A percentile compares a stretch with the other conserved stretches of the same genome.
These are phyloP conservation scores for Rhytidiadelphus loreus DNA, from an alignment of 225 moss, liverwort and hornwort genomes.

Conservation along the genomic window DNA sequence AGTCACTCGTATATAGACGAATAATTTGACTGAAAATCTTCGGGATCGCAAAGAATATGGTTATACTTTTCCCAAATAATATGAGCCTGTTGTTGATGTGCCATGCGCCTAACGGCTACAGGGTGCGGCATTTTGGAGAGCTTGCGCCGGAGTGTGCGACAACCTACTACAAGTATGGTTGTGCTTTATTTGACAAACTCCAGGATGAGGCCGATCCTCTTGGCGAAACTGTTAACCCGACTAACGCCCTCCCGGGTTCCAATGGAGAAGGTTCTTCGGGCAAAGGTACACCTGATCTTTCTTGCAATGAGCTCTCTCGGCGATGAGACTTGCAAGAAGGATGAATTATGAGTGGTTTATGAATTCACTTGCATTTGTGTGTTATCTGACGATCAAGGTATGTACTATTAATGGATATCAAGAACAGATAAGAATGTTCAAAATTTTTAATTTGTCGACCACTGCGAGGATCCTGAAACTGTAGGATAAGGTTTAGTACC, in stretches of 20 bases:
- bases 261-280: constrained; percentile 38
- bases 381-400: neutral
- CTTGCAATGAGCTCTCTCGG: neutral
- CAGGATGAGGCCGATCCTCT: constrained; percentile 79
- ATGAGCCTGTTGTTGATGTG: neutral
- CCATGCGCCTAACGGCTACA: neutral
- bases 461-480: neutral
- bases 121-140: constrained; percentile 76
- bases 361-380: neutral
- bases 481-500: neutral
- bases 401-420: neutral
- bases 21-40: neutral
- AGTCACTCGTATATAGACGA: neutral
- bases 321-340: neutral
- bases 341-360: neutral
- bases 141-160: constrained; percentile 68
- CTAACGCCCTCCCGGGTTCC: constrained; percentile 11
- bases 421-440: neutral
- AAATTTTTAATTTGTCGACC: neutral
- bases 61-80: neutral
- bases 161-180: constrained; percentile 81
- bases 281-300: constrained; percentile 17
- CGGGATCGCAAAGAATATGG: neutral
- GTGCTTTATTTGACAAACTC: constrained; percentile 83
- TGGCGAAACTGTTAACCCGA: constrained; percentile 39